phyloP scores from a whole-genome alignment of 1,284 basidiomycete genomes.

The Moniliophthora roreri region DNA sequence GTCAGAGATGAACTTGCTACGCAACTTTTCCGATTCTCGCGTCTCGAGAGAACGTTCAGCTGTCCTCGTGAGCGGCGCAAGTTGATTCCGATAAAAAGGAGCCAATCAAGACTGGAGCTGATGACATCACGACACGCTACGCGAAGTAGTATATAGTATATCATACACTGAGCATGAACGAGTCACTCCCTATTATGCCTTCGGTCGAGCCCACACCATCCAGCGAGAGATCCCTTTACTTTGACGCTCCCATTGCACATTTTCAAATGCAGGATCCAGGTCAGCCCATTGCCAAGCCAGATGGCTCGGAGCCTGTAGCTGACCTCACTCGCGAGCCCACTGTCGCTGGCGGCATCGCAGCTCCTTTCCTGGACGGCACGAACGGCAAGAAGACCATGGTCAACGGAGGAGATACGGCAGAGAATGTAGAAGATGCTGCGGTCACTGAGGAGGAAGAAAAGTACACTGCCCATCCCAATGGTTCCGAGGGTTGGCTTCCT shows the following conservation, averaged over 20 bases:
- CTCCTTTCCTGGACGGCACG: not conserved
- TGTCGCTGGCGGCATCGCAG: not conserved
- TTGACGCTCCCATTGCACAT: constrained; percentile 37
- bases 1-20: too few relatives aligned
- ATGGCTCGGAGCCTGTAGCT: constrained; percentile 1
- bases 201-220: constrained; percentile 24
- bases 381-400: not conserved
- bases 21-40: too few relatives aligned
- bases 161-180: too few relatives aligned
- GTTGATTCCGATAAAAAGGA: too few relatives aligned
- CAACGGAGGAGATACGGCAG: not conserved
- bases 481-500: constrained; percentile 31
- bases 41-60: too few relatives aligned
- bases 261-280: constrained; percentile 19
- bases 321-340: constrained; percentile 11
- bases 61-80: too few relatives aligned
- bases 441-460: constrained; percentile 1
- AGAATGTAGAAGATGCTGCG: not conserved
- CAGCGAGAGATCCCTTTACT: constrained; percentile 38
- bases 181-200: not conserved
- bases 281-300: constrained; percentile 7
- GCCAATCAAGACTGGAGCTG: too few relatives aligned
- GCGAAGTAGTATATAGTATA: too few relatives aligned
- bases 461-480: constrained; percentile 23
- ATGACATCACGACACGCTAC: too few relatives aligned